Conservation (phyloP, 2,329 filamentous ascomycete genomes). For the Sarocladium brachiariae region DNA sequence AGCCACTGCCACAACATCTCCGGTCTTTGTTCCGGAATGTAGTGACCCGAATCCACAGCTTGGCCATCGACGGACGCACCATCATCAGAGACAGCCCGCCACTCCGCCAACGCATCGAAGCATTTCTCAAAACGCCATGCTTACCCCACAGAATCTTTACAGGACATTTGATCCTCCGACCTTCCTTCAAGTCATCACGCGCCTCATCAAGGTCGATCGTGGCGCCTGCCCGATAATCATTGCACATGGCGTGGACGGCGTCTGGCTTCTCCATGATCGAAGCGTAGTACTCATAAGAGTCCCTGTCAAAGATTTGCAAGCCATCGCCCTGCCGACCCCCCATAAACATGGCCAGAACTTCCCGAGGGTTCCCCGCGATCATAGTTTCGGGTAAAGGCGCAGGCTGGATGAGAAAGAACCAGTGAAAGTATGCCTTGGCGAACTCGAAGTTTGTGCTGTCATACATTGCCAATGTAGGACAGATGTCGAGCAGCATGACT, state of each 20-base stretch:
- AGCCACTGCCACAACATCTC: conserved; percentile 36
- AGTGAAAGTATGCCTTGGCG: conserved; percentile 48
- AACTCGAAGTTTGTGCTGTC: conserved; percentile 33
- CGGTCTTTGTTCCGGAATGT: conserved; percentile 44
- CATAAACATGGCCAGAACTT: conserved; percentile 36
- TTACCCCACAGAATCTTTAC: conserved; percentile 45
- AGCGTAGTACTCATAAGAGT: conserved; percentile 34
- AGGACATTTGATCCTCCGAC: conserved; percentile 37
- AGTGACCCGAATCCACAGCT: conserved; percentile 40
- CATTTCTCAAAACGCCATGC: conserved; percentile 38
- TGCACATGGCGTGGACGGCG: conserved; percentile 41
- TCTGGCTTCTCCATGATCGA: conserved; percentile 32
- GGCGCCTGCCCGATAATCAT: conserved; percentile 49
- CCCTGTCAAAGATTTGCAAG: conserved; percentile 25
- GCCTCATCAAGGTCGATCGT: conserved; percentile 46
- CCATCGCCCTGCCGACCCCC: conserved; percentile 29
- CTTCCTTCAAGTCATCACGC: conserved; percentile 34
- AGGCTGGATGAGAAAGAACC: conserved; percentile 51
- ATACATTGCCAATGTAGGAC: conserved; percentile 49
- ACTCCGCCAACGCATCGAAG: conserved; percentile 44
- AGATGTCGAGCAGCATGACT: conserved; percentile 44
- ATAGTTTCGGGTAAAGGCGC: conserved; percentile 44
- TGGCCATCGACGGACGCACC: conserved; percentile 31
- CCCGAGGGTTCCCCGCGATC: conserved; percentile 29
- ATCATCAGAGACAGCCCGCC: conserved; percentile 36